Conservation (phyloP, 768 basidiomycete species). For the Suillus clintonianus region DNA sequence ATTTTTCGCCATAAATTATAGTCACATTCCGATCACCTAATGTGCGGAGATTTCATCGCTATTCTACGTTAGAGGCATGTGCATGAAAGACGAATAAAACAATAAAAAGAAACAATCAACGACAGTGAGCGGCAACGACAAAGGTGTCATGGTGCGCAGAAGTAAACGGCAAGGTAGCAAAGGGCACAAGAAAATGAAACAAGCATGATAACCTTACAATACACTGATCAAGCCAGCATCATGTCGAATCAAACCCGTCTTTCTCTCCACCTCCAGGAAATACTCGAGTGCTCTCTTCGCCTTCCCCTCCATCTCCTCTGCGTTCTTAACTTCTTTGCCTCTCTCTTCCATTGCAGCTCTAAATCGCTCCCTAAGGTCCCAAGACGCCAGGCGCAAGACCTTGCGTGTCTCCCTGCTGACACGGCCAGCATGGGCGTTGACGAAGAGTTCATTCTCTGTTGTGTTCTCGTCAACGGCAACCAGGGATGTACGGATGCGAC, state of each 20-base stretch:
- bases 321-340: constrained; percentile 70
- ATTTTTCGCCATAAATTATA: background rate
- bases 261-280: constrained; percentile 56
- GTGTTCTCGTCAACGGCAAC: constrained; percentile 44
- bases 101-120: constrained; percentile 2
- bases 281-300: constrained; percentile 71
- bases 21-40: background rate
- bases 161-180: background rate
- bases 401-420: constrained; percentile 88
- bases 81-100: background rate
- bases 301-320: constrained; percentile 74
- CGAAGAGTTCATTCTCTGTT: constrained; percentile 57
- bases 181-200: constrained; percentile 3
- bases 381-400: constrained; percentile 86
- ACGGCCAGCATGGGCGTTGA: constrained; percentile 67
- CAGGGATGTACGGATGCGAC: constrained; percentile 73
- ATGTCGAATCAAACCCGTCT: constrained; percentile 42
- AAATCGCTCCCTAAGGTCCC: constrained; percentile 88
- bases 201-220: constrained; percentile 6
- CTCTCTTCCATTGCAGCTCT: constrained; percentile 78
- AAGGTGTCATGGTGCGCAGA: background rate
- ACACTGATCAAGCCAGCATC: constrained; percentile 21
- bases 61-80: constrained; percentile 3
- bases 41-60: constrained; percentile 1
- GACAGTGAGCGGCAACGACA: constrained; percentile 1